These are phyloP conservation scores for Aspergillus caelatus DNA, from an alignment of 2,329 filamentous ascomycete genomes.

Conservation along the genomic window DNA sequence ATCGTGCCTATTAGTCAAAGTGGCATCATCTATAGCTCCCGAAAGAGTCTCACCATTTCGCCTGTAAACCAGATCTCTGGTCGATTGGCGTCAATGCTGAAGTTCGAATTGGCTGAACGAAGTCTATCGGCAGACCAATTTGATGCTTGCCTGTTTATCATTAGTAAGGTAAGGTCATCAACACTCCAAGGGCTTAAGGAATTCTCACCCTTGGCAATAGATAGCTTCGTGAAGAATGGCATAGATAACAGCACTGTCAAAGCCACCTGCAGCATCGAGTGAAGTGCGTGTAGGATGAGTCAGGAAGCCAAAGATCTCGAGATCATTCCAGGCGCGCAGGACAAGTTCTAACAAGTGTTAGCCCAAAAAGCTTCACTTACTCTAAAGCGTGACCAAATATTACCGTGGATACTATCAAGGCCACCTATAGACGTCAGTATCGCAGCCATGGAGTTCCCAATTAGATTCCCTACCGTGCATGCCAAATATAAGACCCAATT, in stretches of 20 bases:
- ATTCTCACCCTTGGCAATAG: conserved; percentile 70
- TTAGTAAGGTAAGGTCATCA: conserved; percentile 4
- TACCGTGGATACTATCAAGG: conserved; percentile 71
- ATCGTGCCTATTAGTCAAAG: not conserved
- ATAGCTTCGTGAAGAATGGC: conserved; percentile 84
- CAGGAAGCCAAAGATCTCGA: conserved; percentile 75
- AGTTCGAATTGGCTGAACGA: conserved; percentile 44
- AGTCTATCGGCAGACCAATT: conserved; percentile 71
- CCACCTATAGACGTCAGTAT: conserved; percentile 53
- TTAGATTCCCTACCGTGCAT: conserved; percentile 59
- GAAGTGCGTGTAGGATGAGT: conserved; percentile 70
- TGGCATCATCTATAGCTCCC: not conserved
- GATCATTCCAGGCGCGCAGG: conserved; percentile 69
- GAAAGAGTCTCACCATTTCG: conserved; percentile 68
- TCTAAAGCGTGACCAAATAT: conserved; percentile 13
- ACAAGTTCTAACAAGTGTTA: conserved; percentile 57
- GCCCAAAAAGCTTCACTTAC: not conserved
- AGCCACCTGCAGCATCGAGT: conserved; percentile 68
- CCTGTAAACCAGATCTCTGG: conserved; percentile 77
- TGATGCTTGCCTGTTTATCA: conserved; percentile 55
- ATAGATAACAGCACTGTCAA: conserved; percentile 81
- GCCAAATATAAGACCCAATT: conserved; percentile 77
- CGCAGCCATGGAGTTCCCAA: not conserved
- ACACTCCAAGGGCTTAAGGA: not conserved
- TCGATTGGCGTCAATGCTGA: conserved; percentile 47